Conservation (phyloP, 371 early-diverging fungal species). For the Zopfochytrium polystomum region DNA sequence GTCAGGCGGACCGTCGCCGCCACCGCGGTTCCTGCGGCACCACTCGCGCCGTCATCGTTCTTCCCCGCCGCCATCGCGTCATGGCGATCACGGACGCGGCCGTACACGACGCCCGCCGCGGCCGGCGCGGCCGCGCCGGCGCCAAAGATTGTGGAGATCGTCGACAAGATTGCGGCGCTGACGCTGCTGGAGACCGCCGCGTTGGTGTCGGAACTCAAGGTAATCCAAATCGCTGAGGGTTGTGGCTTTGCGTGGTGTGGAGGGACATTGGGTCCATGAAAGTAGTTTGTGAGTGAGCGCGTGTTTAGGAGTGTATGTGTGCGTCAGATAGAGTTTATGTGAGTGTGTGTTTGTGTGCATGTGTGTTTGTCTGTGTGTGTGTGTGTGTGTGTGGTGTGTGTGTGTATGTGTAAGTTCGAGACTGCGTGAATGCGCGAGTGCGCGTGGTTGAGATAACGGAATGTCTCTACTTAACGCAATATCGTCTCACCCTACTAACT, state of each 20-base stretch:
- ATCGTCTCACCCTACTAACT: not conserved
- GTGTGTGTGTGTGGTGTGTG: too few relatives aligned
- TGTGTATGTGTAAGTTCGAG: not conserved
- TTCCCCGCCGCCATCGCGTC: too few relatives aligned
- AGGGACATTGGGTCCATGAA: not conserved
- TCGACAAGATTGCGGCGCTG: conserved; percentile 82
- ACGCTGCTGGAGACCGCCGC: conserved; percentile 89
- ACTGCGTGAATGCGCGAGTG: not conserved
- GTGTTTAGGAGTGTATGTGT: not conserved
- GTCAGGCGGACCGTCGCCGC: too few relatives aligned
- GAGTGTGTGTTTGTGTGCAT: too few relatives aligned
- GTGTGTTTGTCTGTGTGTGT: too few relatives aligned
- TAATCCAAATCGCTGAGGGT: too few relatives aligned
- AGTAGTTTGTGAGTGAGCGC: not conserved
- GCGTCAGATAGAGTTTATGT: not conserved
- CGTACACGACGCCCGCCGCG: not conserved
- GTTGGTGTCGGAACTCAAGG: conserved; percentile 85
- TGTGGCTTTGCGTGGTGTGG: not conserved
- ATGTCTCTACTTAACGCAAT: not conserved
- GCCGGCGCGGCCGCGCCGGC: conserved; percentile 1
- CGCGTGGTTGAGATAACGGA: not conserved
- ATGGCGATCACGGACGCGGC: too few relatives aligned
- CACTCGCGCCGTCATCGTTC: too few relatives aligned
- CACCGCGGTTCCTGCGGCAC: too few relatives aligned
- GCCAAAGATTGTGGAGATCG: conserved; percentile 72